Evolutionary conservation across 495 filamentous ascomycete species (phyloP), one percentile per base, ranked within the genome.

Genomic region (Hypoxylon lienhwacheense): DNA sequence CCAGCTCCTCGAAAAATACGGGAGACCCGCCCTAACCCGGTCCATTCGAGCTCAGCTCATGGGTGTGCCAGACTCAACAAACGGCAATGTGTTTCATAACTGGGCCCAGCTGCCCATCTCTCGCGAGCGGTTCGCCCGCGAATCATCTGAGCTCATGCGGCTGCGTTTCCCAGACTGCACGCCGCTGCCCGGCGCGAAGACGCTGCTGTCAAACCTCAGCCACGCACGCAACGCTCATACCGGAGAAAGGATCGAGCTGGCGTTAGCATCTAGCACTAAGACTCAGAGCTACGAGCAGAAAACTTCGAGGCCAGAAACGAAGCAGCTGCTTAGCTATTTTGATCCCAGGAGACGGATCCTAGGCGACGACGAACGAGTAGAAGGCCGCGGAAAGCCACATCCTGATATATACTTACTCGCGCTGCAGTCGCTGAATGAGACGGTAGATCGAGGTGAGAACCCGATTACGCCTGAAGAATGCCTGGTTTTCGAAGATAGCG

Each of bases 321-420:
- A 47, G 17, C 25, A 34, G 7, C 41, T 70, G 8, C 21, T 73
- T 1, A 53, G 52, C 3, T 35, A 56, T 14, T 63, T 73, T n/a
- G 57, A 56, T 1, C 14, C 41, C 0, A 62, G 78, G 4, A 78
- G 83, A 44, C 74, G 79, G 11, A 80, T 96, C 2, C 61, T 89
- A 2, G 90, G 89, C 2, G 90, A 96, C 62, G 89, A 95, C 59
- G 69, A 77, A 0, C 74, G 90, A 7, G 85, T 95, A 28, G 75
- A 79, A 1, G 90, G 89, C 0, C 65, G 85, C 7, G 90, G 90
- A 5, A 96, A 96, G 65, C 91, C 91, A 0, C 77, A 87, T 3
- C 91, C 91, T 5, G 91, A 96, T 69, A 95, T 96, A 48, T 96
- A 90, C 57, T 66, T 93, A 12, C 65, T 93, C 1, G 90, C 90